Base-by-base conservation (phyloP, 345 rosid genomes). In the Eucalyptus rudis region DNA sequence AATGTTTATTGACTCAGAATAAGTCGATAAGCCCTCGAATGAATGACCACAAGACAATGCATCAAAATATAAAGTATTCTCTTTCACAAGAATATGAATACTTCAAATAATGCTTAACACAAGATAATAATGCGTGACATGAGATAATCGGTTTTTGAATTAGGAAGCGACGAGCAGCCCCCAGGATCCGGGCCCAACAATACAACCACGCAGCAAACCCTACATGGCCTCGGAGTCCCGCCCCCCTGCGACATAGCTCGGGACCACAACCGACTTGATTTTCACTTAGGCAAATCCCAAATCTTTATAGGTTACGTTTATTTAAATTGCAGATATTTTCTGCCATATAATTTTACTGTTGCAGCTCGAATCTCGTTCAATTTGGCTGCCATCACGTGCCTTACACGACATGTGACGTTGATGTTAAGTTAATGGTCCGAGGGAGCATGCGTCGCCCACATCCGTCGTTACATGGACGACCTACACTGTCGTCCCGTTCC, bases 221-320 rank as follows among this genome's bases (percentile, higher is more conserved):
- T 71, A 33, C 13, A 40, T 71, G 4, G 25, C 25, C 25, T 33
- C 40, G 36, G 79, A 66, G 40, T n/a, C 76, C 36, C 3, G 20
- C 10, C 20, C 36, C 5, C 1, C 9, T 1, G n/a, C 1, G 1
- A 33, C 40, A 33, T n/a, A 24, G 25, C 2, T 40, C 13, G 81
- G 44, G 24, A 33, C 81, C 81, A 71, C 81, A 17, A 40, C 25
- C 81, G 22, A 33, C 81, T 33, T 9, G 40, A 3, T 71, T 31
- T 16, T 36, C 80, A 71, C 81, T 10, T 17, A 52, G 4, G 81
- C 44, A 71, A 33, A 33, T 68, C 20, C 43, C 80, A 68, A 33
- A 68, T 33, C 80, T n/a, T 8, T 12, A 58, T 12, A 33, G 80
- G 80, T 17, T 10, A 33, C 81, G 19, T 19, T 10, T 3, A 19